Base-by-base conservation (phyloP, 768 basidiomycete species). In the Leccinum pellstonianum region DNA sequence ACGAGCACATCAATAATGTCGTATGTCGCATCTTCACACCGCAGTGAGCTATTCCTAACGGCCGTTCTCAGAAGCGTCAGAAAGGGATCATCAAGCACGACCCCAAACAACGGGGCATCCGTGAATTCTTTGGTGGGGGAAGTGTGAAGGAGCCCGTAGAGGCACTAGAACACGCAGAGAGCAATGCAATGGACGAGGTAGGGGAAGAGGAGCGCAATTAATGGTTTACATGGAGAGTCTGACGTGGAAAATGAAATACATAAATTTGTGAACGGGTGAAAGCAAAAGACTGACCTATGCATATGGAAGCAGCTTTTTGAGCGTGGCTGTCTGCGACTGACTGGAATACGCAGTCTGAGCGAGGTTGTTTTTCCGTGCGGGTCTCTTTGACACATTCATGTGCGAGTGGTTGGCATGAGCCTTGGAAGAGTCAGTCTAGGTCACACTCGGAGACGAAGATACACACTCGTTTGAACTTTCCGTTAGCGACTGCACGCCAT, bases 61-160 rank as follows among this genome's bases (percentile, higher is more conserved):
- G 29, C 57, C 76, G 75, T 69, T 70, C 54, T 48, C 54, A 83
- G 82, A 80, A 76, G 51, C 84, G 91, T 4, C 91, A 94, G 70
- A 83, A 80, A 60, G 90, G 90, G 3, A 91, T 93, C 1, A 87
- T 91, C 50, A 87, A 86, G 1, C 81, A 87, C 68, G 92, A 95
- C 67, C 84, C 86, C 31, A 83, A 83, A 59, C 92, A 95, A 70
- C 79, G 82, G 62, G 85, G 88, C 67, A 88, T 95, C 50, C 81
- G 89, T 21, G 79, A 81, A 3, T 93, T 92, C 77, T 90, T 93
- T 64, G 80, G 81, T 41, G 79, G 81, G 17, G 57, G 63, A 31
- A 41, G 57, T 3, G 48, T 48, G 27, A 63, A 66, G 57, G 37
- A 60, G 19, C 50, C 58, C 23, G 61, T 54, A 7, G 67, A 65